Conservation (phyloP, 345 rosid species). For the Euphorbia pulcherrima region DNA sequence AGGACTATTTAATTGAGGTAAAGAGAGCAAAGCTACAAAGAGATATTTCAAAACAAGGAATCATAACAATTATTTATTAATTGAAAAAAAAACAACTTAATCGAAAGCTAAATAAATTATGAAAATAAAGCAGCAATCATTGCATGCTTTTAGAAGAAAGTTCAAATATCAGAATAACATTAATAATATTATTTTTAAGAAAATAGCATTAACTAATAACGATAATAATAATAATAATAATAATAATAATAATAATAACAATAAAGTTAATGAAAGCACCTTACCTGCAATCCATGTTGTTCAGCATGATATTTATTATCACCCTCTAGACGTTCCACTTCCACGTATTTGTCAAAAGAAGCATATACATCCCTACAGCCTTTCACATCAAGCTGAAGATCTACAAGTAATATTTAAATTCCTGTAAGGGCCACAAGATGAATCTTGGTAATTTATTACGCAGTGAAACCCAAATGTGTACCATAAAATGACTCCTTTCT, state of each 20-base stretch:
- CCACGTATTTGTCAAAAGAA: constrained; percentile 97
- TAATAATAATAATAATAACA: no score
- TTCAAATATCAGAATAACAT: background rate
- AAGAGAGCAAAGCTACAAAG: background rate
- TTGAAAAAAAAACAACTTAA: constrained; percentile 1
- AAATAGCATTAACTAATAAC: background rate
- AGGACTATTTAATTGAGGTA: background rate
- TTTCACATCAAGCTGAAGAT: constrained; percentile 98
- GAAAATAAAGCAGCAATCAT: background rate
- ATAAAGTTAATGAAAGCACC: constrained; percentile 11
- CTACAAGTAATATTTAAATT: constrained; percentile 41
- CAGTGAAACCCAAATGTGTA: constrained; percentile 29
- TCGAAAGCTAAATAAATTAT: background rate
- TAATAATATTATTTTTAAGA: no score
- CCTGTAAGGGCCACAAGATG: constrained; percentile 15
- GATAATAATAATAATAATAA: no score
- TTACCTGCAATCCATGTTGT: constrained; percentile 86
- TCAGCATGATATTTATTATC: constrained; percentile 94
- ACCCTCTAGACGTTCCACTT: constrained; percentile 96
- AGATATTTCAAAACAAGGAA: background rate
- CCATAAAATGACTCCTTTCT: constrained; percentile 98
- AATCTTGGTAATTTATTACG: constrained; percentile 19
- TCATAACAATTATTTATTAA: background rate
- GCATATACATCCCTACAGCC: constrained; percentile 97
- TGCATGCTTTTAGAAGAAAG: background rate